A percentile compares a stretch with the other conserved stretches of the same genome.
Conservation (phyloP, 2,329 filamentous ascomycete species). For the Cladosporium sp. region DNA sequence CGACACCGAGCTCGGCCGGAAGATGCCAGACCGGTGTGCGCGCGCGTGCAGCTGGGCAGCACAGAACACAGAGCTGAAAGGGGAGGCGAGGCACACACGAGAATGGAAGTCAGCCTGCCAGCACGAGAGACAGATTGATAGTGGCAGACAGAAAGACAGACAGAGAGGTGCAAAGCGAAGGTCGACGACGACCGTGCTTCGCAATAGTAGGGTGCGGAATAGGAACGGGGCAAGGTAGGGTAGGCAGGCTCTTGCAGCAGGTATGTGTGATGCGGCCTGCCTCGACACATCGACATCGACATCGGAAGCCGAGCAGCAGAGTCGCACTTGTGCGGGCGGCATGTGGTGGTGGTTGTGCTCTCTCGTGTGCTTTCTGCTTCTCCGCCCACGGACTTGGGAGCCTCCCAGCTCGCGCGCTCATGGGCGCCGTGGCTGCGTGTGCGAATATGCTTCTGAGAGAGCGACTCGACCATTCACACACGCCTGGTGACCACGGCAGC, state of each 20-base stretch:
- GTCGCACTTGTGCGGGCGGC: neutral
- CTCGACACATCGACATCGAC: neutral
- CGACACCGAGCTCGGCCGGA: conserved; percentile 12
- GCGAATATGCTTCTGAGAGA: neutral
- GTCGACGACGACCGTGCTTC: neutral
- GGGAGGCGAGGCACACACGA: neutral
- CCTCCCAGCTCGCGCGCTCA: neutral
- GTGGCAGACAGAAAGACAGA: neutral
- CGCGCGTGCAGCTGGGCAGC: conserved; percentile 4
- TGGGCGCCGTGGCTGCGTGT: neutral
- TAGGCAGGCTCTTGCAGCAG: neutral
- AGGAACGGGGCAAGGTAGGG: neutral
- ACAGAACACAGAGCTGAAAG: conserved; percentile 10
- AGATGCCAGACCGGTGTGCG: conserved; percentile 18
- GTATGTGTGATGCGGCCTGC: neutral
- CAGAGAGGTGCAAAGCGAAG: neutral
- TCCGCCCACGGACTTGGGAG: neutral
- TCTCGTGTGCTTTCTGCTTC: neutral
- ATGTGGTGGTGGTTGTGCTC: neutral
- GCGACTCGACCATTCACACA: neutral
- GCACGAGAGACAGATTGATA: neutral
- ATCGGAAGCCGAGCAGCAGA: neutral
- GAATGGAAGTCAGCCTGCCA: neutral
- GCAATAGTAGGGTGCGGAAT: neutral
- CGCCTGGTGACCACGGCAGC: neutral